Conservation (phyloP, 78 protist genomes). For the Speleostelium caveatum region DNA sequence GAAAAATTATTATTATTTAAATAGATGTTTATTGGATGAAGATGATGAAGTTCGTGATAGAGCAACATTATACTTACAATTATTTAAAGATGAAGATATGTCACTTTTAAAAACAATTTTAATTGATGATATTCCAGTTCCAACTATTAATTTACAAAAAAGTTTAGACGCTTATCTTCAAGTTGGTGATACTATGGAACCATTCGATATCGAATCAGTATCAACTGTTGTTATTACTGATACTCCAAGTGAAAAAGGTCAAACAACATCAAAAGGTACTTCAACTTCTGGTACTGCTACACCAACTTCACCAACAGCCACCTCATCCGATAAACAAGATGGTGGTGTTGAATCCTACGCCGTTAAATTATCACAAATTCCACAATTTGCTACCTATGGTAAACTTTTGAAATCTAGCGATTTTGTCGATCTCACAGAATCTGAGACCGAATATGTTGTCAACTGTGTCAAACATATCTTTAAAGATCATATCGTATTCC, state of each 20-base stretch:
- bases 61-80: constrained; percentile 80
- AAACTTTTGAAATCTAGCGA: constrained; percentile 70
- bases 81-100: constrained; percentile 52
- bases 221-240: background rate
- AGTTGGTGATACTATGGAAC: constrained; percentile 8
- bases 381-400: constrained; percentile 90
- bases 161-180: constrained; percentile 36
- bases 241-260: constrained; percentile 26
- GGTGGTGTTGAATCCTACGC: constrained; percentile 23
- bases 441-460: constrained; percentile 96
- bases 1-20: too few species aligned
- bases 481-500: constrained; percentile 88
- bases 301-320: constrained; percentile 2
- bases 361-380: constrained; percentile 64
- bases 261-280: background rate
- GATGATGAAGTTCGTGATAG: constrained; percentile 98
- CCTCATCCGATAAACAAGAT: constrained; percentile 2
- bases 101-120: background rate
- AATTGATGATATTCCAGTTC: constrained; percentile 53
- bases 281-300: background rate
- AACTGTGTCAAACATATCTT: constrained; percentile 91
- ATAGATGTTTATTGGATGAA: constrained; percentile 89
- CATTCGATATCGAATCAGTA: constrained; percentile 65
- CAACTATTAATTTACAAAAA: constrained; percentile 33
- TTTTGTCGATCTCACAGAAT: constrained; percentile 91